Evolutionary conservation across 139 green algal genomes (phyloP).

Genomic region (Mychonastes homosphaera): DNA sequence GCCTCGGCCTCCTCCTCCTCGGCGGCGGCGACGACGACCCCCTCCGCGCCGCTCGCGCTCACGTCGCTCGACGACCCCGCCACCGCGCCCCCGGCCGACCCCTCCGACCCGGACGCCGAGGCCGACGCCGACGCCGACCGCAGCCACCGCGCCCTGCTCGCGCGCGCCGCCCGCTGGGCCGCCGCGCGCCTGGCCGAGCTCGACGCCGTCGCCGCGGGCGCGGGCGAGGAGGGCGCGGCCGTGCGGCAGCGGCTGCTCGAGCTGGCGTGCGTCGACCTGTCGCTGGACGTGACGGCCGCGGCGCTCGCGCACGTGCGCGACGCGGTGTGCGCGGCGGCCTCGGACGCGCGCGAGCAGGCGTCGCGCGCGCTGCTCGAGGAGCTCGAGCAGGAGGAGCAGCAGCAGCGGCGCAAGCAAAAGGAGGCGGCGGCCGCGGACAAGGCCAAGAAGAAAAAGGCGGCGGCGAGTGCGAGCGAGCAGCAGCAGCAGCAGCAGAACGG

Average conservation of each 20-base stretch:
- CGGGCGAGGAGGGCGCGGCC: background rate
- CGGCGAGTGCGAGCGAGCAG: no score
- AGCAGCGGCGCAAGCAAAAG: conserved; percentile 12
- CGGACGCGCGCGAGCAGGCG: conserved; percentile 35
- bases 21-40: background rate
- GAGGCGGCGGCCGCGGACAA: conserved; percentile 5
- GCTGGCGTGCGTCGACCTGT: conserved; percentile 43
- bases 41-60: background rate
- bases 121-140: background rate
- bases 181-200: conserved; percentile 40
- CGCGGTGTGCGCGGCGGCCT: conserved; percentile 38
- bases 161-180: conserved; percentile 37
- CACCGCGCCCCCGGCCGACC: background rate
- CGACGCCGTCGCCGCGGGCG: conserved; percentile 18
- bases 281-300: conserved; percentile 32
- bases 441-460: background rate
- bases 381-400: conserved; percentile 42
- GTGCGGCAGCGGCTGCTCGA: conserved; percentile 8
- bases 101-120: background rate
- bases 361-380: conserved; percentile 50
- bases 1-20: conserved; percentile 34
- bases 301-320: conserved; percentile 34
- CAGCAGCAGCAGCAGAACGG: no score
- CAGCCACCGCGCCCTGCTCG: conserved; percentile 17
- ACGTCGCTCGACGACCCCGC: background rate